Percentiles rank a stretch among this genome's conserved stretches.
These are phyloP conservation scores for Aspergillus sp. DNA, from an alignment of 2,329 filamentous ascomycete species.

Conservation along the genomic window DNA sequence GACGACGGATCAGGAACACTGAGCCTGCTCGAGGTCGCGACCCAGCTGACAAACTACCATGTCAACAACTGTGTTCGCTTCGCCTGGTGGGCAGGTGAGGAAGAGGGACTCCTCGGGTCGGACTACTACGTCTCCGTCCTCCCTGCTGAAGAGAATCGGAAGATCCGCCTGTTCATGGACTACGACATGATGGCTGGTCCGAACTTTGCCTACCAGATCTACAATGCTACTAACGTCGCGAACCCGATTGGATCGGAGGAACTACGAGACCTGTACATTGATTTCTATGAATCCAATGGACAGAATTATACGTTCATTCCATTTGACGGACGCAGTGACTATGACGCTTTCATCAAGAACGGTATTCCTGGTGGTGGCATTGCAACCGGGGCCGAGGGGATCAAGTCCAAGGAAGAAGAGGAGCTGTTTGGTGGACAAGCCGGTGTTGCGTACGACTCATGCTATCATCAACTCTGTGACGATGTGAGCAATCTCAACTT, in stretches of 20 bases:
- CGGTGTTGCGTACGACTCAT: constrained; percentile 50
- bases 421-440: constrained; percentile 64
- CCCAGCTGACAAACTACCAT: constrained; percentile 61
- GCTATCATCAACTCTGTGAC: constrained; percentile 52
- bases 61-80: constrained; percentile 66
- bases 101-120: constrained; percentile 57
- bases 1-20: constrained; percentile 67
- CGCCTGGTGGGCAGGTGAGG: constrained; percentile 58
- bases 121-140: constrained; percentile 50
- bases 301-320: constrained; percentile 63
- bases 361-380: constrained; percentile 70
- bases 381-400: constrained; percentile 68
- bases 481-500: constrained; percentile 49
- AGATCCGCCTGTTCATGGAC: constrained; percentile 62
- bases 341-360: constrained; percentile 66
- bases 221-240: constrained; percentile 50
- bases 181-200: constrained; percentile 64
- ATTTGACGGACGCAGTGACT: constrained; percentile 75
- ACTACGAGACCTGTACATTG: constrained; percentile 59
- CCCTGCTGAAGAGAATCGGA: constrained; percentile 45
- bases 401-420: constrained; percentile 64
- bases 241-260: constrained; percentile 61
- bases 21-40: constrained; percentile 53
- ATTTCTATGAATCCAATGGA: constrained; percentile 58
- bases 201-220: constrained; percentile 52